Conservation (phyloP, 306 rosid species). For the Acmispon strigosus region DNA sequence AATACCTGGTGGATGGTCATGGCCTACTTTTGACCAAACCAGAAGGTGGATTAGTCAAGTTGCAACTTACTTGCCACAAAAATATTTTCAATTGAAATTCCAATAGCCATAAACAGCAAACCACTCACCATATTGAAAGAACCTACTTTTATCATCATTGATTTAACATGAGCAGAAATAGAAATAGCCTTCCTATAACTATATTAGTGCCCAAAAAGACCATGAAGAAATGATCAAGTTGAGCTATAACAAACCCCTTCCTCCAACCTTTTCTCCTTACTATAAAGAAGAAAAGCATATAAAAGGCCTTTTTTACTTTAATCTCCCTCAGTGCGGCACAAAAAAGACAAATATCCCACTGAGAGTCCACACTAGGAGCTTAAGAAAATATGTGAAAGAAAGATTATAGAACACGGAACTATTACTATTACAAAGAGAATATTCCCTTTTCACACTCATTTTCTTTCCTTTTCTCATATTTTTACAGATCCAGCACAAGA, state of each 20-base stretch:
- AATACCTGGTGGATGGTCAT: not conserved
- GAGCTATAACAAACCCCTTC: constrained; percentile 27
- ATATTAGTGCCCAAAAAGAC: constrained; percentile 26
- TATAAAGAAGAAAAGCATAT: constrained; percentile 23
- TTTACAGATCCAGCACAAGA: constrained; percentile 59
- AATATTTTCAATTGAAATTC: constrained; percentile 10
- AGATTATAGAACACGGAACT: constrained; percentile 57
- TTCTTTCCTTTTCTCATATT: constrained; percentile 22
- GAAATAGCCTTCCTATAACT: constrained; percentile 23
- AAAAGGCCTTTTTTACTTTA: constrained; percentile 32
- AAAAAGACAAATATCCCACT: constrained; percentile 37
- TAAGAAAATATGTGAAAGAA: constrained; percentile 23
- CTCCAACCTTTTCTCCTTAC: constrained; percentile 5
- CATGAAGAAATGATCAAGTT: constrained; percentile 25
- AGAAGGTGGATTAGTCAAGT: constrained; percentile 19
- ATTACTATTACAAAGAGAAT: constrained; percentile 15
- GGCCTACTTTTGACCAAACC: constrained; percentile 4
- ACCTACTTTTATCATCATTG: constrained; percentile 10
- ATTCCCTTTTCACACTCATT: constrained; percentile 27
- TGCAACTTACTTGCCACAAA: constrained; percentile 14
- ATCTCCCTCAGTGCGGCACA: constrained; percentile 38
- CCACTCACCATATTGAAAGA: constrained; percentile 8
- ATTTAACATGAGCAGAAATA: constrained; percentile 28
- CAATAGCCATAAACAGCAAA: constrained; percentile 17
- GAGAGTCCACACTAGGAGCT: constrained; percentile 21